phyloP scores from a whole-genome alignment of 2,329 filamentous ascomycete genomes.

The Chaetomium olivaceum region DNA sequence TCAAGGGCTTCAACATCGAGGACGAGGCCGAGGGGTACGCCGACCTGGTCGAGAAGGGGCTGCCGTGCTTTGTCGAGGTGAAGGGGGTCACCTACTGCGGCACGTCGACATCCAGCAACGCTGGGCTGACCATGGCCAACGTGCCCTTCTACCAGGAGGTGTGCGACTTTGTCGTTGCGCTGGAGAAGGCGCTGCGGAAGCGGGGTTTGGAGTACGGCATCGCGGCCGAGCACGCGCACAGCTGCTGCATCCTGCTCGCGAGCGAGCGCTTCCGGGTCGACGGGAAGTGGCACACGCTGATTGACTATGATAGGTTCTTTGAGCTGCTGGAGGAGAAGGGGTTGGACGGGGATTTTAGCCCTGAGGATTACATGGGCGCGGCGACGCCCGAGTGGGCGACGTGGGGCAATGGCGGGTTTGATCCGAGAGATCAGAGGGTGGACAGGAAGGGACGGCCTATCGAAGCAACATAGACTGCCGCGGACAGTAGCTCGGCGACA shows the following conservation, averaged over 20 bases:
- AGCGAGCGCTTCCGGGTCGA: conserved; percentile 75
- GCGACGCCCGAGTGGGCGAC: conserved; percentile 91
- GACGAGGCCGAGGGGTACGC: conserved; percentile 91
- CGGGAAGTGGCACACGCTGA: conserved; percentile 85
- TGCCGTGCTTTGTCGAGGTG: conserved; percentile 91
- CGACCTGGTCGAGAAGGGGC: conserved; percentile 77
- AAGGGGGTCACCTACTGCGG: conserved; percentile 98
- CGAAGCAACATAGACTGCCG: conserved; percentile 38
- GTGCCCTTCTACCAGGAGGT: conserved; percentile 96
- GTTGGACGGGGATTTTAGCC: conserved; percentile 68
- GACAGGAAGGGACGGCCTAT: conserved; percentile 78
- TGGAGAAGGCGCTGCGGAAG: conserved; percentile 67
- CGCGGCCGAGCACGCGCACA: conserved; percentile 91
- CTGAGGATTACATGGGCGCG: conserved; percentile 86
- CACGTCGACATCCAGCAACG: conserved; percentile 78
- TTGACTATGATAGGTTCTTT: conserved; percentile 90
- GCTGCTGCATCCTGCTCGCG: conserved; percentile 86
- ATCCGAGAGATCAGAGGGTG: conserved; percentile 84
- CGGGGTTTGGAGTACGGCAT: conserved; percentile 83
- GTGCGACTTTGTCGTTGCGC: conserved; percentile 73
- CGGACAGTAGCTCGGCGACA: neutral
- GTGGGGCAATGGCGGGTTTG: conserved; percentile 93
- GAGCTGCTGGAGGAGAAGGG: conserved; percentile 71
- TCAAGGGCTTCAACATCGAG: conserved; percentile 97
- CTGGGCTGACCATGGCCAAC: conserved; percentile 93